Evolutionary conservation across 108 stramenopile genomes (phyloP).

Genomic region (Pseudonitzschia multiseries): DNA sequence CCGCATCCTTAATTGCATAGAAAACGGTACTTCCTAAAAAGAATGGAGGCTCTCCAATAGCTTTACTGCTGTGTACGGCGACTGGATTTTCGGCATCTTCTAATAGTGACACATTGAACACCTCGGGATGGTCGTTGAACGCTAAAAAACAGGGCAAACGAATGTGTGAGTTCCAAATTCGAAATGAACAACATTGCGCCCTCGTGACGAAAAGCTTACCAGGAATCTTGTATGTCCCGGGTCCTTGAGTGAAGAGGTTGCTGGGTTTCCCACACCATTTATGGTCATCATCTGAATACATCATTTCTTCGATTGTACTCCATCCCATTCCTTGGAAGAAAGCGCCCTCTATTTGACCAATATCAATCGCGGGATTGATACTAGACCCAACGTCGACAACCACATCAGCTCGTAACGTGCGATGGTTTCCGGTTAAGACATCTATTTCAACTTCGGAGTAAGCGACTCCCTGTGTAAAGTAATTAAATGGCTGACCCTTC

Average conservation of each 20-base stretch:
- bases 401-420: conserved; percentile 79
- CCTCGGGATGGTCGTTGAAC: conserved; percentile 92
- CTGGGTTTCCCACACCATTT: conserved; percentile 87
- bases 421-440: conserved; percentile 86
- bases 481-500: conserved; percentile 92
- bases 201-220: conserved; percentile 20
- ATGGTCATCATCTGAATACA: conserved; percentile 87
- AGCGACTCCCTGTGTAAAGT: conserved; percentile 93
- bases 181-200: background rate
- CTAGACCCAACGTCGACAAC: conserved; percentile 87
- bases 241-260: conserved; percentile 84
- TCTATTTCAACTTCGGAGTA: conserved; percentile 91
- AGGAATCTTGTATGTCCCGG: conserved; percentile 96
- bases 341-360: conserved; percentile 96
- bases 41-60: conserved; percentile 96
- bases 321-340: conserved; percentile 96
- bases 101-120: conserved; percentile 86
- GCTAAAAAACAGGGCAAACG: conserved; percentile 26
- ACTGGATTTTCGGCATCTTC: conserved; percentile 86
- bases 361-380: conserved; percentile 95
- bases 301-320: conserved; percentile 92
- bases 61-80: conserved; percentile 94
- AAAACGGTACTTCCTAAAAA: conserved; percentile 88
- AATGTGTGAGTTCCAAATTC: background rate
- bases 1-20: conserved; percentile 93